A percentile compares a stretch with the other conserved stretches of the same genome.
phyloP scores from a whole-genome alignment of 257 asterid genomes.

The Fraxinus americana region DNA sequence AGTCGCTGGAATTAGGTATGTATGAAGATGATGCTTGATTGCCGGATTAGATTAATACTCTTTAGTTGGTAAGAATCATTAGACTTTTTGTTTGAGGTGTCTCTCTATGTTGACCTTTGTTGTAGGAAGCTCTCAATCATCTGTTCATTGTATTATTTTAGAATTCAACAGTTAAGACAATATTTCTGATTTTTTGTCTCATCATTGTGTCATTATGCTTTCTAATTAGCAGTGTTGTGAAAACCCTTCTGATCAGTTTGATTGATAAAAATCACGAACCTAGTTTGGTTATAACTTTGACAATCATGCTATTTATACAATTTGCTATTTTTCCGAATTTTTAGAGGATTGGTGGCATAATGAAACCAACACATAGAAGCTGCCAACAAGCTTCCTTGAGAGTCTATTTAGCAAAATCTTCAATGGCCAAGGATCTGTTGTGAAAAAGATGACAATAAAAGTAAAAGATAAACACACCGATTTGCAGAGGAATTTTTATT shows the following conservation, averaged over 20 bases:
- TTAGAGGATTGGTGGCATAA: not conserved
- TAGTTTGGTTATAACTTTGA: not conserved
- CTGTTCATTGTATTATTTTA: not conserved
- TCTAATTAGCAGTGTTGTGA: not conserved
- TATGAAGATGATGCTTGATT: constrained; percentile 29
- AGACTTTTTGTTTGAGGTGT: constrained; percentile 15
- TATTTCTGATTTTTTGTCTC: not conserved
- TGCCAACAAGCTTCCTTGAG: not conserved
- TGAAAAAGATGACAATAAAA: too few species aligned
- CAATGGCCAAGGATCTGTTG: too few species aligned
- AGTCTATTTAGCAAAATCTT: not conserved
- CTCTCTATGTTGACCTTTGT: constrained; percentile 19
- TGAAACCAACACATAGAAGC: not conserved
- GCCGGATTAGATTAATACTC: constrained; percentile 22
- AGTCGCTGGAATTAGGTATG: constrained; percentile 28
- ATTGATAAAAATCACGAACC: not conserved
- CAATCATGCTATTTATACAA: too few species aligned
- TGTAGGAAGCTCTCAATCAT: constrained; percentile 3
- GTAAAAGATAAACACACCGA: too few species aligned
- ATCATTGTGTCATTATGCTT: not conserved
- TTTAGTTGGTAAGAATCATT: constrained; percentile 30
- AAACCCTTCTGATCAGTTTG: too few species aligned
- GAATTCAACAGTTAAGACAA: not conserved
- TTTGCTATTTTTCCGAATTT: not conserved
- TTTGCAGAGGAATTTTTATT: too few species aligned